phyloP scores from a whole-genome alignment of 805 yeast species.

The Ogataea angusta region DNA sequence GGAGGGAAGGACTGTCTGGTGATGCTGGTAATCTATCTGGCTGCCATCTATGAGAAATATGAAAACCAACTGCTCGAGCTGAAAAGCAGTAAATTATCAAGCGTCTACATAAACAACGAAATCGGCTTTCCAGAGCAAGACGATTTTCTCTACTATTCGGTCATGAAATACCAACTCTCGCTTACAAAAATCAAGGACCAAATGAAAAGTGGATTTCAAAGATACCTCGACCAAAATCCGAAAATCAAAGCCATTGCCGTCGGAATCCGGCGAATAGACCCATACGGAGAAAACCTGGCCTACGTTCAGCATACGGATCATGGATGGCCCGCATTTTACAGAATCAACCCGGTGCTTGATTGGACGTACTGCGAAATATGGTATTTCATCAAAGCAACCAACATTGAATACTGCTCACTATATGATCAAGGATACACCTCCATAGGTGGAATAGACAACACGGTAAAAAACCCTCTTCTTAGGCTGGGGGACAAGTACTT shows the following conservation, averaged over 20 bases:
- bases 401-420: slow-evolving; percentile 67
- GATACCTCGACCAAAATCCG: slow-evolving; percentile 52
- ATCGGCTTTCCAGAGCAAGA: slow-evolving; percentile 69
- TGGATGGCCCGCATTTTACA: slow-evolving; percentile 84
- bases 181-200: slow-evolving; percentile 40
- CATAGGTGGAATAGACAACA: slow-evolving; percentile 72
- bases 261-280: slow-evolving; percentile 87
- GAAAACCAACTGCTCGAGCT: slow-evolving; percentile 16
- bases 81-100: slow-evolving; percentile 34
- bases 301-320: slow-evolving; percentile 76
- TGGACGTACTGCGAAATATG: slow-evolving; percentile 87
- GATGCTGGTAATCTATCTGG: slow-evolving; percentile 70
- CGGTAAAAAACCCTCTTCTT: slow-evolving; percentile 68
- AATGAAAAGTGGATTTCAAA: slow-evolving; percentile 66
- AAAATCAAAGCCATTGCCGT: slow-evolving; percentile 72
- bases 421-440: slow-evolving; percentile 89
- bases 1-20: slow-evolving; percentile 98
- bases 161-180: slow-evolving; percentile 51
- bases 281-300: slow-evolving; percentile 60
- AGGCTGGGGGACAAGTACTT: slow-evolving; percentile 25
- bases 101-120: slow-evolving; percentile 74
- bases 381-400: slow-evolving; percentile 64
- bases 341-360: slow-evolving; percentile 84
- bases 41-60: slow-evolving; percentile 38
- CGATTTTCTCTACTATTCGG: slow-evolving; percentile 58